phyloP scores from a whole-genome alignment of 176 grass and related monocot genomes.

The Lolium perenne region DNA sequence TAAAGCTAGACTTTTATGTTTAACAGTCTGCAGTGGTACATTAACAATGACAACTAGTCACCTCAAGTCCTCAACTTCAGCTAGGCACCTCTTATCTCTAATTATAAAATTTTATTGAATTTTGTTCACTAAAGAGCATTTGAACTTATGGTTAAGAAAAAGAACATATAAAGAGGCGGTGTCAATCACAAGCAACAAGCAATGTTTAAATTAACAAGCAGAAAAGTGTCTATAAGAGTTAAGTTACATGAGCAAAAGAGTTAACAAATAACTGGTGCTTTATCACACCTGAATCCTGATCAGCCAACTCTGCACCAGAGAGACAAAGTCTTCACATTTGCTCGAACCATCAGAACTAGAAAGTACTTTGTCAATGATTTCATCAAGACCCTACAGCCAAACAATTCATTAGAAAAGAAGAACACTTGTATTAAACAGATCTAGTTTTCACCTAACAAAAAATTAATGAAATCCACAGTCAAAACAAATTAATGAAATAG shows the following conservation, averaged over 20 bases:
- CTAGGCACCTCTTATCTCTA: background rate
- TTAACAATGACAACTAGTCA: background rate
- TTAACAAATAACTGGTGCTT: background rate
- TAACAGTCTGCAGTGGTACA: background rate
- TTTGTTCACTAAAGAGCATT: background rate
- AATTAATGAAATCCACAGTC: background rate
- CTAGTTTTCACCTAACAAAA: background rate
- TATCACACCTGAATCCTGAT: conserved; percentile 70
- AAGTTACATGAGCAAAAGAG: background rate
- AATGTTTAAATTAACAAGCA: background rate
- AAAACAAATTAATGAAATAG: conserved; percentile 21
- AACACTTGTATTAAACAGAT: conserved; percentile 7
- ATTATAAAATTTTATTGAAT: background rate
- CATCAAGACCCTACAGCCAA: conserved; percentile 64
- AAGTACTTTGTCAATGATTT: conserved; percentile 72
- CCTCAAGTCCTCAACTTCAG: background rate
- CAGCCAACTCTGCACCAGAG: conserved; percentile 72
- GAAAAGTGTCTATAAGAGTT: background rate
- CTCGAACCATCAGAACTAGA: conserved; percentile 67
- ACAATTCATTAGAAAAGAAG: conserved; percentile 38
- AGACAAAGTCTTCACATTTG: conserved; percentile 78
- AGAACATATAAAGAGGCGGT: background rate
- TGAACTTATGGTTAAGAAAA: background rate
- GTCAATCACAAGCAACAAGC: background rate
- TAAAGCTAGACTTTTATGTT: background rate